Base-by-base conservation (phyloP, 345 rosid species). In the Excoecaria cochinchinensis region DNA sequence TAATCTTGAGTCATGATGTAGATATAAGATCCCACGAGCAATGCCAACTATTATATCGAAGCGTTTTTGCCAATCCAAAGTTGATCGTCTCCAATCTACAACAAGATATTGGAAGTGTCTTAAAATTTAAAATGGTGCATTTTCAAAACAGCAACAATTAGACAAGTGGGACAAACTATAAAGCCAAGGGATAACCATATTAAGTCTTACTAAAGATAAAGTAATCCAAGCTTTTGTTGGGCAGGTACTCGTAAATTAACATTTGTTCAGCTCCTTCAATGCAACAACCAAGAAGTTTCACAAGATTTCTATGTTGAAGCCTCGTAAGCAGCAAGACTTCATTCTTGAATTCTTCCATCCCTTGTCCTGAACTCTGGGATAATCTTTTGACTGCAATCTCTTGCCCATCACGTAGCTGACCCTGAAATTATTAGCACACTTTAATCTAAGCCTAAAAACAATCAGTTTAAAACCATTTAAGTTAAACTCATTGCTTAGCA, bases 181-280 rank as follows among this genome's bases (percentile, higher is more conserved):
- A 39, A 65, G 21, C 50, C 17, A 9, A 5, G 50, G 24, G 14
- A 65, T 36, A 16, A 10, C 4, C 63, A 9, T 48, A 31, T 10
- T 15, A 31, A 8, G 39, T n/a, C 87, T 73, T 80, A 91, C 98
- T 89, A 70, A 92, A 94, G 25, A 94, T 84, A 80, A 86, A 87
- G 76, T 60, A 74, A 77, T 91, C 97, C 11, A 91, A 88, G 83
- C 95, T 93, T 86, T 66, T 88, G 82, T 93, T 91, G 1, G 88
- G 90, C 74, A 93, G 83, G 77, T 90, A 93, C 76, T 93, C 97
- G 10, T 93, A 93, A 56, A 93, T 86, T 70, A 93, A 82, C 88
- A 93, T 93, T 85, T 83, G 83, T 40, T 91, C 92, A 13, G 85
- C 88, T 74, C 83, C 89, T 24, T 77, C 74, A 19, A 86, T 87